phyloP scores from a whole-genome alignment of 2,329 filamentous ascomycete species.

The Fonsecaea multimorphosa region DNA sequence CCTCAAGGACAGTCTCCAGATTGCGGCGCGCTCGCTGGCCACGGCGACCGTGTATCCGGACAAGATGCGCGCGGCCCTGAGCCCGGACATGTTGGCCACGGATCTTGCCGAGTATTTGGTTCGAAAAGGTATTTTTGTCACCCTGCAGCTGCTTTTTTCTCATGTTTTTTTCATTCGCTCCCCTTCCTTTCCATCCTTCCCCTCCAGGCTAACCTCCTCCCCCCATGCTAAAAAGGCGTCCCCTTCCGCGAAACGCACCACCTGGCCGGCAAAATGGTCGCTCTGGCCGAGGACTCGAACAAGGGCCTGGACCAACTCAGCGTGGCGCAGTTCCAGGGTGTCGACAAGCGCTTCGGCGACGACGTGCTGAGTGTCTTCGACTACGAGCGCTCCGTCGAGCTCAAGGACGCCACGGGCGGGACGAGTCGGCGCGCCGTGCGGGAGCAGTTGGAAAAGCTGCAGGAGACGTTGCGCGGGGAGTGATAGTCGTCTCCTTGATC shows the following conservation, averaged over 20 bases:
- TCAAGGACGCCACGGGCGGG: slow-evolving; percentile 75
- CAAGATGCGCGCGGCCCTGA: slow-evolving; percentile 78
- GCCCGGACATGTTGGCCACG: slow-evolving; percentile 80
- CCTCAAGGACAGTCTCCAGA: slow-evolving; percentile 78
- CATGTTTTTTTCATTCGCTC: neutral
- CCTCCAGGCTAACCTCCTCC: slow-evolving; percentile 23
- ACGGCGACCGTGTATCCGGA: slow-evolving; percentile 73
- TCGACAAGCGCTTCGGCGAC: slow-evolving; percentile 72
- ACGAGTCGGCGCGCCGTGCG: slow-evolving; percentile 74
- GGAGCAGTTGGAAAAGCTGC: slow-evolving; percentile 56
- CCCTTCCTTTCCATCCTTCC: slow-evolving; percentile 8
- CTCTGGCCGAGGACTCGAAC: slow-evolving; percentile 69
- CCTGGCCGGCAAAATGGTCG: slow-evolving; percentile 74
- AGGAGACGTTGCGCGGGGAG: neutral
- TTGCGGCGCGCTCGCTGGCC: slow-evolving; percentile 78
- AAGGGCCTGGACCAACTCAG: slow-evolving; percentile 73
- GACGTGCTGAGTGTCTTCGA: slow-evolving; percentile 74
- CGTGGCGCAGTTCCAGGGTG: slow-evolving; percentile 68
- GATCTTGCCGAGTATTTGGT: slow-evolving; percentile 58
- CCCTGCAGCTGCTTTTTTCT: neutral
- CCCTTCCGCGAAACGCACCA: slow-evolving; percentile 83
- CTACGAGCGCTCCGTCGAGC: slow-evolving; percentile 83
- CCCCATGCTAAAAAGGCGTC: too few species aligned
- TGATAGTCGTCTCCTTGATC: too few species aligned
- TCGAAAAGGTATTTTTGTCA: slow-evolving; percentile 48